A percentile compares a stretch with the other conserved stretches of the same genome.
These are phyloP conservation scores for Chlamydomonas asymmetrica DNA, from an alignment of 139 green algal species.

Conservation along the genomic window DNA sequence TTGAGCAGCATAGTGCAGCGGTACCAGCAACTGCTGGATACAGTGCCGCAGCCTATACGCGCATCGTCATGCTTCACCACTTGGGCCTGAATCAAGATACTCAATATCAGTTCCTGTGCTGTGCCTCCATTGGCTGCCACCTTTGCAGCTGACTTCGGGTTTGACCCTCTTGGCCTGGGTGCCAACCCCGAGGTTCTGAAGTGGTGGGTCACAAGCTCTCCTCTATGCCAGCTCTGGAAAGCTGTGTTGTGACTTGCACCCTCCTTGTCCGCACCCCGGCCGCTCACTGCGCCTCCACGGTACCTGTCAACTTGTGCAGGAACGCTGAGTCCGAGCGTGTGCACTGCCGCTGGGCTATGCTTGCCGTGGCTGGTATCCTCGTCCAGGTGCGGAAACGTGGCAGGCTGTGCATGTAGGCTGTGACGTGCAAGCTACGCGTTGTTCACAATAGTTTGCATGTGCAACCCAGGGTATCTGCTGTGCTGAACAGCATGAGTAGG, in stretches of 20 bases:
- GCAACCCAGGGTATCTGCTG: too few relatives aligned
- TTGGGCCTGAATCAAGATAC: background rate
- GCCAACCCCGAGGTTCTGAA: conserved; percentile 55
- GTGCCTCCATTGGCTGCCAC: conserved; percentile 7
- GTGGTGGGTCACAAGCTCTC: conserved; percentile 46
- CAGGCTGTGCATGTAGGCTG: background rate
- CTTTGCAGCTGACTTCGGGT: too few relatives aligned
- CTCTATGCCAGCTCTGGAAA: background rate
- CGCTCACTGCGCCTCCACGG: background rate
- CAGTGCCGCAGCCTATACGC: background rate
- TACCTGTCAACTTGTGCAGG: conserved; percentile 5
- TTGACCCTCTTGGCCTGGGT: conserved; percentile 78
- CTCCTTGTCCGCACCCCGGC: background rate
- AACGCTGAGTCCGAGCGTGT: conserved; percentile 65
- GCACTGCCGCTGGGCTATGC: conserved; percentile 91
- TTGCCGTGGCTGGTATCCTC: conserved; percentile 86
- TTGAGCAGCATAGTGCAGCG: background rate
- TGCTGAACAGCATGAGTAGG: too few relatives aligned
- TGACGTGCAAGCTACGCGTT: background rate
- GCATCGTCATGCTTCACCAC: background rate
- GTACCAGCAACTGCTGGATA: background rate
- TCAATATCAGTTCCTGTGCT: background rate
- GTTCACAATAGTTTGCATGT: background rate
- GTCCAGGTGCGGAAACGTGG: conserved; percentile 56
- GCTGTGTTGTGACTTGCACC: background rate